Base-by-base conservation (phyloP, 164 flowering plant genomes). In the Taxillus chinensis region DNA sequence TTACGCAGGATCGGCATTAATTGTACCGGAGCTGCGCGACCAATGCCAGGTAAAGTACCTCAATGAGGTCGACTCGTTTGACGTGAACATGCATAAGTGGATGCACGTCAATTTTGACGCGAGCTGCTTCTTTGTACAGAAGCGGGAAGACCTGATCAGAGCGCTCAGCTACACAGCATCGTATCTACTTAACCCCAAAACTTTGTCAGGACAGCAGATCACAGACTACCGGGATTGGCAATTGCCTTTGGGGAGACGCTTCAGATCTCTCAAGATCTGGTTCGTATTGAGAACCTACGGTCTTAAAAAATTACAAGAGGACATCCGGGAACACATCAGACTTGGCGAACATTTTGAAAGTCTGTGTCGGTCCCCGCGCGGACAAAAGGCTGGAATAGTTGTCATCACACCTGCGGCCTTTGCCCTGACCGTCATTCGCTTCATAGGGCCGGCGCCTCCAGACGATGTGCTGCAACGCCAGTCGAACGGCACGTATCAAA, bases 201-300 rank as follows among this genome's bases (percentile, higher is more conserved):
- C 74, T 39, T 85, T 80, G 52, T 75, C 76, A 1, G 60, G 73
- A 16, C 53, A 54, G 49, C 87, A 83, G 5, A 80, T 83, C 9
- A n/a, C n/a, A n/a, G 92, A 86, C 46, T 86, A 72, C 58, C 82
- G 84, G 59, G 92, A 86, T 59, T 86, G 89, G 92, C 92, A 86
- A 55, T 65, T 86, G 37, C 80, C 78, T 1, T 64, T 78, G 5
- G 75, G 86, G n/a, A 70, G 85, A 2, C 61, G 75, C 53, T 86
- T 86, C 72, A 69, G 74, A 9, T 70, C 91, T 1, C 67, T 86
- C 37, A 67, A 77, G 27, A 66, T 86, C 3, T 86, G 92, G 92
- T 53, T 86, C 12, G 74, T 84, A 8, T 63, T 84, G 2, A 76
- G 85, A 0, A 76, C 75, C 69, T 75, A 80, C 39, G 91, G 89